Base-by-base conservation (phyloP, 1,284 basidiomycete species). In the Thecaphora thlaspeos region DNA sequence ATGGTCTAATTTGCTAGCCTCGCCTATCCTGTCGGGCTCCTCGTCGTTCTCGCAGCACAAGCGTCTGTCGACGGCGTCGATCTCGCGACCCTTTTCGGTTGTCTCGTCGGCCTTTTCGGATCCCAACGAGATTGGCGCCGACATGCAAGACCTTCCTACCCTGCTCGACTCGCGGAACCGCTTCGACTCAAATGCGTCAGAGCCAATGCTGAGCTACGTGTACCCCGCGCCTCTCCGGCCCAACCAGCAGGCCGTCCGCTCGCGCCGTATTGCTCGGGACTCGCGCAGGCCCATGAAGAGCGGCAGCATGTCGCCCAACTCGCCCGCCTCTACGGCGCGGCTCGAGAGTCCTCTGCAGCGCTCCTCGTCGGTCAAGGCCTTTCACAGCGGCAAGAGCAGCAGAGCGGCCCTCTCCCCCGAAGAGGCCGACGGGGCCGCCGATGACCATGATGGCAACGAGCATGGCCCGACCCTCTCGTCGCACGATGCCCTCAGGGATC, bases 71-170 rank as follows among this genome's bases (percentile, higher is more conserved):
- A 49, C 49, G 4, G 41, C 42, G 21, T 41, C 49, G 17, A 59
- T 64, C 44, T 64, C 61, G 18, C 40, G 61, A 14, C 61, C 61
- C 21, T 21, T 64, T 46, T 63, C 61, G 18, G 61, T 59, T 2
- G 46, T 53, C 14, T 56, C 61, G 15, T 59, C 61, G n/a, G 49
- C 56, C 2, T 48, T 64, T 26, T 56, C 61, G 10, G 43, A 37
- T n/a, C 10, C 30, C 34, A 14, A 45, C 37, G 39, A 43, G 44
- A 30, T 48, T 8, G 39, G 37, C 23, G 24, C 40, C 43, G 55
- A 55, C 30, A 42, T 39, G 11, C 51, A 44, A 42, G 55, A 63
- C 51, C 24, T 57, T 19, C 57, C 60, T 17, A n/a, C n/a, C n/a
- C n/a, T n/a, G 7, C 26, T 28, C 26, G 26, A 7, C 26, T 34